These are phyloP conservation scores for Schizophyllum amplum DNA, from an alignment of 1,284 basidiomycete genomes.

Conservation along the genomic window DNA sequence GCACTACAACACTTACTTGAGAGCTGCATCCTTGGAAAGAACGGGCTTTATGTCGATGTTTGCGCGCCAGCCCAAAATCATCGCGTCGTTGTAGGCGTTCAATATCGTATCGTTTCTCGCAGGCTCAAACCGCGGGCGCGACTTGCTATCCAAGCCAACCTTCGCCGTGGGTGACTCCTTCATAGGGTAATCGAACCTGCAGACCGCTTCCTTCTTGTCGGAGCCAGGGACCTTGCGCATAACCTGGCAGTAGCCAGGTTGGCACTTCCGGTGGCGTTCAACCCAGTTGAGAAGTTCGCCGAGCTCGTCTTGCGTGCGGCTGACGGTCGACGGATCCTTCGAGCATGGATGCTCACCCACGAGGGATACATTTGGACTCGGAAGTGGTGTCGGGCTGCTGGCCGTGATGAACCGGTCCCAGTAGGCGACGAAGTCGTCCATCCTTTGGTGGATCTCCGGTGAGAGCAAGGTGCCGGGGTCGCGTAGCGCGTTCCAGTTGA, in stretches of 20 bases:
- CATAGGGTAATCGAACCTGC: constrained; percentile 14
- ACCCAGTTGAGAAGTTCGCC: constrained; percentile 17
- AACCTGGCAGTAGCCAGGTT: constrained; percentile 15
- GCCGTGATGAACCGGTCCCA: constrained; percentile 14
- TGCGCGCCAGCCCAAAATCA: constrained; percentile 15
- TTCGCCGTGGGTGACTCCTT: constrained; percentile 1
- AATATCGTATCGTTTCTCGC: constrained; percentile 12
- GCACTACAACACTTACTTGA: constrained; percentile 8
- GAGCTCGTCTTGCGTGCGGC: constrained; percentile 17
- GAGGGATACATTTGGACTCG: constrained; percentile 9
- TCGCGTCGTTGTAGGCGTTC: constrained; percentile 12
- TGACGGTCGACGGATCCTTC: constrained; percentile 2
- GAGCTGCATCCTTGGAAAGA: constrained; percentile 14
- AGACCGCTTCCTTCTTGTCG: constrained; percentile 3
- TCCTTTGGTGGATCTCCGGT: constrained; percentile 7
- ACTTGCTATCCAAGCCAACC: constrained; percentile 12
- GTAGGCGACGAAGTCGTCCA: constrained; percentile 10
- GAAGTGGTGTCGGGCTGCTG: constrained; percentile 9
- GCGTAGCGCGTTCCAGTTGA: constrained; percentile 7
- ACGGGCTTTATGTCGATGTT: constrained; percentile 18
- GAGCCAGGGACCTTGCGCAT: constrained; percentile 10
- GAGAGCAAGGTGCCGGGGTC: not conserved
- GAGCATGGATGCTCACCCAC: constrained; percentile 11
- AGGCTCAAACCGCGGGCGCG: constrained; percentile 12
- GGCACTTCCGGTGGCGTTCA: constrained; percentile 13